Percentiles rank a stretch among this genome's conserved stretches.
phyloP scores from a whole-genome alignment of 345 rosid species.

The Sonneratia alba region DNA sequence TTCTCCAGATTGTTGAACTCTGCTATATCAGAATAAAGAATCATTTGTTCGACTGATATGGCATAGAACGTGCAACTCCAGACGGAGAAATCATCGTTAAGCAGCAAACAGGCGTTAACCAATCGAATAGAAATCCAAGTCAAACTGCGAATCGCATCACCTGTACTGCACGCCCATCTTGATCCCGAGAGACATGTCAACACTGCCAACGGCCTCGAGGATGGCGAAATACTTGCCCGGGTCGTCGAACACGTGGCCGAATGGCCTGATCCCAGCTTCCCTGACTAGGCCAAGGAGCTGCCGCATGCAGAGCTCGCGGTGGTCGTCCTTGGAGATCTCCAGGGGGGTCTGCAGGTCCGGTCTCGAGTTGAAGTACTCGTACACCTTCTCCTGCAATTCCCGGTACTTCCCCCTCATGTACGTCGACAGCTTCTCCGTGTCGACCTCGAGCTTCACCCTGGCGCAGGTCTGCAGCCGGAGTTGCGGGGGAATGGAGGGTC shows the following conservation, averaged over 20 bases:
- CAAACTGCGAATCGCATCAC: constrained; percentile 19
- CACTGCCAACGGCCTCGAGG: constrained; percentile 72
- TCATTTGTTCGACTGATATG: background rate
- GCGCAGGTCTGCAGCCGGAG: constrained; percentile 29
- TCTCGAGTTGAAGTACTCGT: constrained; percentile 46
- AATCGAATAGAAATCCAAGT: background rate
- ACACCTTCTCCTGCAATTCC: constrained; percentile 70
- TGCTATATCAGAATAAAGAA: background rate
- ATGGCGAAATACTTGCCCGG: constrained; percentile 78
- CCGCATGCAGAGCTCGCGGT: constrained; percentile 82
- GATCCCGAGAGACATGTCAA: constrained; percentile 89
- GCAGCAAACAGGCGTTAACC: background rate
- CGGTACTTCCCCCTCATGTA: constrained; percentile 72
- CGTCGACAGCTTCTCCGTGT: constrained; percentile 27
- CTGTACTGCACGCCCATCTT: constrained; percentile 95
- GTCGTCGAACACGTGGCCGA: constrained; percentile 57
- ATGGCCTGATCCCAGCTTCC: constrained; percentile 75
- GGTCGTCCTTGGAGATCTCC: constrained; percentile 71
- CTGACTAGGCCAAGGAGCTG: constrained; percentile 63
- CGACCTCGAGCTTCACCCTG: constrained; percentile 38
- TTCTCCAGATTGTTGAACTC: background rate
- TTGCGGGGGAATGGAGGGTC: constrained; percentile 4
- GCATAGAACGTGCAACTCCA: background rate
- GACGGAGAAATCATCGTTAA: background rate
- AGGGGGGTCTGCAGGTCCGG: constrained; percentile 86